These are phyloP conservation scores for Rubroboletus satanas DNA, from an alignment of 768 basidiomycete species.

Conservation along the genomic window DNA sequence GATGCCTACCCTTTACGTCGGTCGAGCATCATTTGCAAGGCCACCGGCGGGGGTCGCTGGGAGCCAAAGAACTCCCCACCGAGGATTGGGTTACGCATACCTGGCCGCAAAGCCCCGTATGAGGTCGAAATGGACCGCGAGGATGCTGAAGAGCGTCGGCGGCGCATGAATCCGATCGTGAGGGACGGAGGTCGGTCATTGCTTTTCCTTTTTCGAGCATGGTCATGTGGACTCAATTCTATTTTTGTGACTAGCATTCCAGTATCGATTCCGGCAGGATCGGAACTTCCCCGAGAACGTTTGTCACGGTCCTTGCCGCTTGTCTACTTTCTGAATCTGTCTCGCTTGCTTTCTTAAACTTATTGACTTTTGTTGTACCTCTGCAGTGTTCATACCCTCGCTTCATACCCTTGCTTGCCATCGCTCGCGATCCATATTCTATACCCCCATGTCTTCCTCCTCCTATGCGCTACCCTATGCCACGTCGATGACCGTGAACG, in stretches of 20 bases:
- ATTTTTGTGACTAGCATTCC: constrained; percentile 44
- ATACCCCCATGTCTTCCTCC: constrained; percentile 19
- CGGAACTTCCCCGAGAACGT: constrained; percentile 41
- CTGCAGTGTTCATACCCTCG: constrained; percentile 17
- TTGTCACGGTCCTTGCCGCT: constrained; percentile 44
- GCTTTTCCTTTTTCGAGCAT: neutral
- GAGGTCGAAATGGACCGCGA: constrained; percentile 69
- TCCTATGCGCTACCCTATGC: constrained; percentile 20
- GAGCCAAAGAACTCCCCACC: constrained; percentile 55
- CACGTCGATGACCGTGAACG: constrained; percentile 6
- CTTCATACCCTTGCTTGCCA: constrained; percentile 6
- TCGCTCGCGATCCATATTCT: neutral
- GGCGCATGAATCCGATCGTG: constrained; percentile 60
- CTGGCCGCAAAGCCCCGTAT: constrained; percentile 63
- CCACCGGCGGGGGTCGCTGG: constrained; percentile 78
- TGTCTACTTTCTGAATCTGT: constrained; percentile 55
- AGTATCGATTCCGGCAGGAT: constrained; percentile 56
- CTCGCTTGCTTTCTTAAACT: constrained; percentile 7
- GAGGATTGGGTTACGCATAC: constrained; percentile 46
- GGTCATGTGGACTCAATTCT: constrained; percentile 5
- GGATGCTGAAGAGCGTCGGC: constrained; percentile 48
- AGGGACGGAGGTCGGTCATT: constrained; percentile 46
- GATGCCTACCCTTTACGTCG: constrained; percentile 70
- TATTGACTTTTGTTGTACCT: constrained; percentile 25
- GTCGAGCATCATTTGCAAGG: constrained; percentile 68